phyloP scores from a whole-genome alignment of 116 monocot species.

The Thalassia testudinum region DNA sequence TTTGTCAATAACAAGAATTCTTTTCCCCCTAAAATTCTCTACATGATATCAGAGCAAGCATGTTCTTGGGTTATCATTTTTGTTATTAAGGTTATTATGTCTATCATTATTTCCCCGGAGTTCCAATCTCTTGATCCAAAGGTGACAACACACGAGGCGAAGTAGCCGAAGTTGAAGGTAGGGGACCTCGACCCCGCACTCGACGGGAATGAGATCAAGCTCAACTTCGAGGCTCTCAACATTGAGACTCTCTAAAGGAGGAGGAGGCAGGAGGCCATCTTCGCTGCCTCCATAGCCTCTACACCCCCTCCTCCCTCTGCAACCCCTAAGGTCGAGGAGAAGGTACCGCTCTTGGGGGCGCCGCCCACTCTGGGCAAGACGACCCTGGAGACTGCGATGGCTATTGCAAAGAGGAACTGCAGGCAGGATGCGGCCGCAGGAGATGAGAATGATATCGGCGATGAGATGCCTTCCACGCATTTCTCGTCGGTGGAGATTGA shows the following conservation, averaged over 20 bases:
- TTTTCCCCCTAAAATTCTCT: no score
- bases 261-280: slow-evolving; percentile 24
- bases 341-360: background rate
- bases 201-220: slow-evolving; percentile 61
- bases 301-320: no score
- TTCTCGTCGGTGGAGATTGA: slow-evolving; percentile 70
- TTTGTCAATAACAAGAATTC: no score
- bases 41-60: no score
- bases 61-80: no score
- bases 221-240: slow-evolving; percentile 68
- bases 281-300: slow-evolving; percentile 6
- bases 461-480: slow-evolving; percentile 52
- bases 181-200: slow-evolving; percentile 31
- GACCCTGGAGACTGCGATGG: slow-evolving; percentile 3
- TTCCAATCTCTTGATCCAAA: no score
- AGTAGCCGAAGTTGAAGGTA: slow-evolving; percentile 63
- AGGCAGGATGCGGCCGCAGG: slow-evolving; percentile 15
- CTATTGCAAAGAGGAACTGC: slow-evolving; percentile 24
- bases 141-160: no score
- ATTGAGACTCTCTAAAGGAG: slow-evolving; percentile 72
- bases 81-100: no score
- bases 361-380: no score
- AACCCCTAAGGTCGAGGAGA: no score
- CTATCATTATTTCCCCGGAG: no score
- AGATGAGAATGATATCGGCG: slow-evolving; percentile 88